A percentile compares a stretch with the other conserved stretches of the same genome.
Conservation (phyloP, 2,329 filamentous ascomycete genomes). For the Penicillium polonicum region DNA sequence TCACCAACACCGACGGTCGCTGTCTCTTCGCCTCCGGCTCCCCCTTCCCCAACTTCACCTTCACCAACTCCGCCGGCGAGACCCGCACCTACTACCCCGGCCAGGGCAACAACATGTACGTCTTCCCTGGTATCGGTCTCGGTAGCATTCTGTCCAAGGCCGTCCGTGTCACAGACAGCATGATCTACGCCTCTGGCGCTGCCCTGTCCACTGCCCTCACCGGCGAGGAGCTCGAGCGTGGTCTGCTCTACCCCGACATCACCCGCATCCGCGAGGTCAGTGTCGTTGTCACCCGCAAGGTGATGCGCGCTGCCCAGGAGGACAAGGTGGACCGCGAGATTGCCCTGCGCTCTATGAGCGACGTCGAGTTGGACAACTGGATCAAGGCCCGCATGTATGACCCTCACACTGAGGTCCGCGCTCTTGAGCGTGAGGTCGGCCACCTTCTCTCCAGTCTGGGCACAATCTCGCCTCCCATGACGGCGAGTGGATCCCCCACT, state of each 20-base stretch:
- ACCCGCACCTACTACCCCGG: slow-evolving; percentile 70
- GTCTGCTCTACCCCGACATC: slow-evolving; percentile 87
- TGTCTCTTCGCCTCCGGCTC: slow-evolving; percentile 94
- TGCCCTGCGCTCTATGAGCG: slow-evolving; percentile 43
- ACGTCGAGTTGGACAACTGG: slow-evolving; percentile 47
- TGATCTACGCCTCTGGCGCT: slow-evolving; percentile 93
- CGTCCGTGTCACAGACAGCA: slow-evolving; percentile 81
- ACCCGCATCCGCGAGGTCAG: slow-evolving; percentile 89
- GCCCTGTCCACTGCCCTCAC: slow-evolving; percentile 77
- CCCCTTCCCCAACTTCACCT: slow-evolving; percentile 74
- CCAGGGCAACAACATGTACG: slow-evolving; percentile 81
- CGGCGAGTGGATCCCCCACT: slow-evolving; percentile 28
- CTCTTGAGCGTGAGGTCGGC: slow-evolving; percentile 49
- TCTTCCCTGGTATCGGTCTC: slow-evolving; percentile 94
- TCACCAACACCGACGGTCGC: slow-evolving; percentile 85
- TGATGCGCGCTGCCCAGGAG: slow-evolving; percentile 86
- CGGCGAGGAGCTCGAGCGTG: slow-evolving; percentile 74
- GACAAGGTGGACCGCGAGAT: slow-evolving; percentile 65
- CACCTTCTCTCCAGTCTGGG: slow-evolving; percentile 41
- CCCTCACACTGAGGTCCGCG: slow-evolving; percentile 48
- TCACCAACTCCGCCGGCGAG: slow-evolving; percentile 59
- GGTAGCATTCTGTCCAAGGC: slow-evolving; percentile 90
- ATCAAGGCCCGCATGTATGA: slow-evolving; percentile 53
- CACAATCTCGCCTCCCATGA: slow-evolving; percentile 20
- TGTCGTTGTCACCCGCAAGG: slow-evolving; percentile 80